These are phyloP conservation scores for Murraya koenigii DNA, from an alignment of 345 rosid species.

Conservation along the genomic window DNA sequence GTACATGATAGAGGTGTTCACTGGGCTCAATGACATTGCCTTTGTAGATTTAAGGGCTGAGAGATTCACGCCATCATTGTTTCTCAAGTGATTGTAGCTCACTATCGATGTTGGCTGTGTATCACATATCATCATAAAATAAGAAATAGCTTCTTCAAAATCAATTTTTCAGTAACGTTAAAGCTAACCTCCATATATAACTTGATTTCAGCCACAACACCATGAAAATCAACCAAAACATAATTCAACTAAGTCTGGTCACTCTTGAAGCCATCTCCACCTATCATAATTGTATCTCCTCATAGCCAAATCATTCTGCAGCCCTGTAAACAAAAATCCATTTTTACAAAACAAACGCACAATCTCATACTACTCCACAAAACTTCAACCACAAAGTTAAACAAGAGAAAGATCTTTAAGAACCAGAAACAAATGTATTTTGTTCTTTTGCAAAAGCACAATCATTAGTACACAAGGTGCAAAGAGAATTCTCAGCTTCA, in stretches of 20 bases:
- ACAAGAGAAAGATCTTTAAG: slow-evolving; percentile 39
- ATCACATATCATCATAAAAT: no score
- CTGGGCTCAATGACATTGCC: slow-evolving; percentile 36
- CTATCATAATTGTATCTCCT: slow-evolving; percentile 72
- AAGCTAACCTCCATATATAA: slow-evolving; percentile 6
- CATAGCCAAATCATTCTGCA: slow-evolving; percentile 77
- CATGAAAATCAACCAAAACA: slow-evolving; percentile 86
- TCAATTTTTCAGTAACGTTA: background rate
- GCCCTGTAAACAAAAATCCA: slow-evolving; percentile 39
- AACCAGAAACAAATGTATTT: slow-evolving; percentile 22
- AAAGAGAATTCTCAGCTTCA: no score
- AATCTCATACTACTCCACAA: background rate
- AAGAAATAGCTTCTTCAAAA: background rate
- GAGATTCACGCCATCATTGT: no score
- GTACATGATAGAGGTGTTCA: slow-evolving; percentile 82
- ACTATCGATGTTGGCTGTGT: slow-evolving; percentile 59
- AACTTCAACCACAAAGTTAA: slow-evolving; percentile 7
- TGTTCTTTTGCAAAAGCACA: no score
- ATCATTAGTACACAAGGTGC: no score
- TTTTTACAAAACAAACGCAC: background rate
- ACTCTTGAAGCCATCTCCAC: slow-evolving; percentile 97
- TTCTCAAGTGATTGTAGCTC: slow-evolving; percentile 72
- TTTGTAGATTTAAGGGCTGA: no score
- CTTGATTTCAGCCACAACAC: slow-evolving; percentile 93
- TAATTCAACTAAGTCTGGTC: slow-evolving; percentile 99